Evolutionary conservation across 1,284 basidiomycete genomes (phyloP).

Genomic region (Albatrellus sp.): DNA sequence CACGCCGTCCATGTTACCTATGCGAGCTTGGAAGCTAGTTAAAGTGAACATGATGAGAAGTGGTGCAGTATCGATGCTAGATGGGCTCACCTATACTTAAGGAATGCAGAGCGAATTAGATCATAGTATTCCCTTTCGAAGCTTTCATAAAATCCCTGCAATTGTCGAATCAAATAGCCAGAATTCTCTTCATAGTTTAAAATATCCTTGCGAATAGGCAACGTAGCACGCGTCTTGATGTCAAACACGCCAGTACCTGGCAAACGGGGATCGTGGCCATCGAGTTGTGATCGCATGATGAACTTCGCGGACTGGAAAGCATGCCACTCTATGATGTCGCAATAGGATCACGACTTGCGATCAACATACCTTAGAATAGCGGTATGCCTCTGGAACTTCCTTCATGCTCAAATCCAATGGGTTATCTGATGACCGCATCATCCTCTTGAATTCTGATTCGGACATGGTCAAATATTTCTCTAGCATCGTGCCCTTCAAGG

Average conservation of each 20-base stretch:
- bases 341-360: neutral
- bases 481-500: constrained; percentile 65
- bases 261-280: constrained; percentile 72
- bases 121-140: constrained; percentile 91
- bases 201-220: constrained; percentile 78
- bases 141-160: constrained; percentile 55
- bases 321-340: neutral
- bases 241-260: constrained; percentile 92
- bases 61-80: neutral
- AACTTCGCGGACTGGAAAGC: constrained; percentile 52
- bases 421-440: constrained; percentile 35
- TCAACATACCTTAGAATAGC: constrained; percentile 62
- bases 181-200: constrained; percentile 78
- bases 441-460: constrained; percentile 50
- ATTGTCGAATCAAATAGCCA: constrained; percentile 60
- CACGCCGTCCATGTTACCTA: constrained; percentile 96
- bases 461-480: constrained; percentile 81
- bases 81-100: constrained; percentile 73
- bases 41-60: neutral
- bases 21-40: constrained; percentile 82
- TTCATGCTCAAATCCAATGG: constrained; percentile 24
- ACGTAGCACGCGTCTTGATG: constrained; percentile 86
- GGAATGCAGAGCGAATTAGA: constrained; percentile 83
- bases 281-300: constrained; percentile 92
- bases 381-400: constrained; percentile 55